A percentile compares a stretch with the other conserved stretches of the same genome.
These are phyloP conservation scores for Sporothrix variecibatus DNA, from an alignment of 2,329 filamentous ascomycete species.

Conservation along the genomic window DNA sequence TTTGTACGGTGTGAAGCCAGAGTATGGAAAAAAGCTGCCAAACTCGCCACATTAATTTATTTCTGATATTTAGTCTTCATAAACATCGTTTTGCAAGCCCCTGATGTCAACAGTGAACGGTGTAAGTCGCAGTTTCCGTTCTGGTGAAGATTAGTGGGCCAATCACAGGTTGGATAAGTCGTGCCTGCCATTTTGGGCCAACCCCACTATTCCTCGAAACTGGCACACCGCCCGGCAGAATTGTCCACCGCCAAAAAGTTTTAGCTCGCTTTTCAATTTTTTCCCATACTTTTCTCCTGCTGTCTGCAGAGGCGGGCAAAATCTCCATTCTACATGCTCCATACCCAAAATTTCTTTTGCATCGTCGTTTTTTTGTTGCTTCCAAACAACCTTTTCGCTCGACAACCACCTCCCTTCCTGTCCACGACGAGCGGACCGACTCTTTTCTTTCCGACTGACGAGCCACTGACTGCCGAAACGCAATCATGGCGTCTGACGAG, in stretches of 20 bases:
- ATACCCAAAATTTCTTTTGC: not conserved
- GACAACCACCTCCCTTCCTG: not conserved
- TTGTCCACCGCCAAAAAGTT: slow-evolving; percentile 22
- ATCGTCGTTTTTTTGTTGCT: not conserved
- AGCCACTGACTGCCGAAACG: not conserved
- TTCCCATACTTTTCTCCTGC: not conserved
- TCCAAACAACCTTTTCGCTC: not conserved
- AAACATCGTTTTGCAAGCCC: not conserved
- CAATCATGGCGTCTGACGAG: slow-evolving; percentile 84
- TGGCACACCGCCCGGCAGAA: slow-evolving; percentile 18
- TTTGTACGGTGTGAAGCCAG: not conserved
- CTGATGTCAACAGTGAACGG: not conserved
- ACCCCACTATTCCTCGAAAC: not conserved
- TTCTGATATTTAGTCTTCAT: not conserved
- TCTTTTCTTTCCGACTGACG: not conserved
- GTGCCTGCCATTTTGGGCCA: not conserved
- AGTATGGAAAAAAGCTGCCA: not conserved
- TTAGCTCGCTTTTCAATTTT: slow-evolving; percentile 21
- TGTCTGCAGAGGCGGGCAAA: not conserved
- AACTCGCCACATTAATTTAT: not conserved
- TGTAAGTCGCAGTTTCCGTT: slow-evolving; percentile 7
- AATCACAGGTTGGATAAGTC: not conserved
- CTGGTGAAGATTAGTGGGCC: not conserved
- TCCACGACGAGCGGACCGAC: not conserved
- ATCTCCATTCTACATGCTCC: not conserved